Evolutionary conservation across 768 basidiomycete species (phyloP).

Genomic region (Clavulina sp.): DNA sequence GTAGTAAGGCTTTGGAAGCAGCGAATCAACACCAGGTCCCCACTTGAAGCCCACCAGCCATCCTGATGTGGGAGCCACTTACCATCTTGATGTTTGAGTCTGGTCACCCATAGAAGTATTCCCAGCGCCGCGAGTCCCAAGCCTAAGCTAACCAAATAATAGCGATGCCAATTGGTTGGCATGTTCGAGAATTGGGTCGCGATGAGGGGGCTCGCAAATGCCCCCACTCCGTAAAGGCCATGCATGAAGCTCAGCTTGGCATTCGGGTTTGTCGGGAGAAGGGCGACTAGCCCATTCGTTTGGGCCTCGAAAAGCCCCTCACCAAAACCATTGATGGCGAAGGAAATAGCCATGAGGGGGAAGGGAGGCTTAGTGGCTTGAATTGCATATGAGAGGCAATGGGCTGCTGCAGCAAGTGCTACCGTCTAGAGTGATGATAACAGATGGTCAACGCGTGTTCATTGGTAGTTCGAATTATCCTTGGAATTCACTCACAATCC

Average conservation of each 20-base stretch:
- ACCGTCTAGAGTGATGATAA: no score
- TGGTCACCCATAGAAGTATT: no score
- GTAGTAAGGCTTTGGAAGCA: no score
- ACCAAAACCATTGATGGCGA: slow-evolving; percentile 28
- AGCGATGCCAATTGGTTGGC: slow-evolving; percentile 54
- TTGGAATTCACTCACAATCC: no score
- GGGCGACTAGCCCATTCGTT: slow-evolving; percentile 29
- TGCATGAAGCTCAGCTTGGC: slow-evolving; percentile 27
- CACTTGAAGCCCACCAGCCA: no score
- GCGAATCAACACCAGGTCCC: no score
- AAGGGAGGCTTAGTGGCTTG: slow-evolving; percentile 28
- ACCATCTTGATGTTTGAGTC: no score
- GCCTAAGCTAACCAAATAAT: slow-evolving; percentile 54
- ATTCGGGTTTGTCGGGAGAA: slow-evolving; percentile 24
- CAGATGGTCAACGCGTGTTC: no score
- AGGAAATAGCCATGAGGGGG: slow-evolving; percentile 27
- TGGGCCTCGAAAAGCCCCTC: slow-evolving; percentile 34
- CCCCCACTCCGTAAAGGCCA: slow-evolving; percentile 24
- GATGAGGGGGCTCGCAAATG: slow-evolving; percentile 41
- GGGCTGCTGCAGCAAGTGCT: slow-evolving; percentile 16
- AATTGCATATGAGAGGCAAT: slow-evolving; percentile 20
- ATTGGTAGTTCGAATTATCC: no score
- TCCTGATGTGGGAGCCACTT: no score
- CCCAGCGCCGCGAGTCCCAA: slow-evolving; percentile 42
- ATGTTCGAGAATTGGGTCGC: slow-evolving; percentile 64